phyloP scores from a whole-genome alignment of 2,329 filamentous ascomycete genomes.

The Ceratocystiopsis sp. region DNA sequence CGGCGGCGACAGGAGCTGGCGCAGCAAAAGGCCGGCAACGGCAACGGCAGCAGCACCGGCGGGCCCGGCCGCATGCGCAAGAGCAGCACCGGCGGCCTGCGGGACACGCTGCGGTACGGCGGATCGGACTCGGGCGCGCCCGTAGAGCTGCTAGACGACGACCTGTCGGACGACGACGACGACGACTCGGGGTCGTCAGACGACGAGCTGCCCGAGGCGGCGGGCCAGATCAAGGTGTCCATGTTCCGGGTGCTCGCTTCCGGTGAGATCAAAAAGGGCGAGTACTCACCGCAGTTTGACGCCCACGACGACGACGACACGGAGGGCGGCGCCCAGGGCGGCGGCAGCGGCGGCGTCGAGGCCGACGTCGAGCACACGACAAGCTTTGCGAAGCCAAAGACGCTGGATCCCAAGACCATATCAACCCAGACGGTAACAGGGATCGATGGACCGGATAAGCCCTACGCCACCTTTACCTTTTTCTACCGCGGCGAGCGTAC shows the following conservation, averaged over 20 bases:
- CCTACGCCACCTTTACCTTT: constrained; percentile 94
- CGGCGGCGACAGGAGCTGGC: constrained; percentile 41
- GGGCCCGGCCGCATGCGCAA: constrained; percentile 17
- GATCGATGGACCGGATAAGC: constrained; percentile 88
- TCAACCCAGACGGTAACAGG: constrained; percentile 98
- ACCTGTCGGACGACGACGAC: constrained; percentile 28
- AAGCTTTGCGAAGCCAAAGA: constrained; percentile 92
- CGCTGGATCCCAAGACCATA: constrained; percentile 88
- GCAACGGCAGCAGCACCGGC: constrained; percentile 15
- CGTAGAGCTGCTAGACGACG: constrained; percentile 46
- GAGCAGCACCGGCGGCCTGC: constrained; percentile 23
- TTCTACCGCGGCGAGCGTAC: constrained; percentile 90
- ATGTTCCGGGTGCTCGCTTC: constrained; percentile 90
- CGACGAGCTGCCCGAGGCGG: constrained; percentile 80
- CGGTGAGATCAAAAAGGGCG: constrained; percentile 92
- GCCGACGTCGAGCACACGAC: constrained; percentile 91
- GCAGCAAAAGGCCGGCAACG: constrained; percentile 1
- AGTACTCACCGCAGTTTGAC: constrained; percentile 95
- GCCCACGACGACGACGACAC: constrained; percentile 78
- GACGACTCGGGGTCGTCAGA: constrained; percentile 60
- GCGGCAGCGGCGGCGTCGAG: constrained; percentile 41
- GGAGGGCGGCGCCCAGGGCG: constrained; percentile 24
- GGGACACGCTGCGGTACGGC: constrained; percentile 62
- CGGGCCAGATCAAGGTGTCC: constrained; percentile 95
- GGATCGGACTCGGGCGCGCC: constrained; percentile 53